These are phyloP conservation scores for Teratosphaeria zuluensis DNA, from an alignment of 2,329 filamentous ascomycete species.

Conservation along the genomic window DNA sequence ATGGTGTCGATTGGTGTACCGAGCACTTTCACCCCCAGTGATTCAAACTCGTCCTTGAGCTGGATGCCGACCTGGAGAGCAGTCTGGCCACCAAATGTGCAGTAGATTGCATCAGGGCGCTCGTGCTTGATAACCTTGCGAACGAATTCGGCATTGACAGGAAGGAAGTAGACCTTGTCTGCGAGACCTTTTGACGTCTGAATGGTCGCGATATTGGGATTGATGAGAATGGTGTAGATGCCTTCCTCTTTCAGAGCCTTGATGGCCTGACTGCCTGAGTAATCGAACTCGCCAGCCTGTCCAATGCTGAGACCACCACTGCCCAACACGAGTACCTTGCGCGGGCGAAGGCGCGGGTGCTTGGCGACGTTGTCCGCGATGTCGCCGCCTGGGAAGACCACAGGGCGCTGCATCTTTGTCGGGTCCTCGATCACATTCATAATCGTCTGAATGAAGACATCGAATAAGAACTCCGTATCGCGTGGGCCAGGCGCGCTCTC, in stretches of 20 bases:
- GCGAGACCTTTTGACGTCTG: constrained; percentile 96
- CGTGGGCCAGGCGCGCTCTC: constrained; percentile 92
- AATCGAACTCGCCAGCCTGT: constrained; percentile 97
- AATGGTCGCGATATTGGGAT: constrained; percentile 97
- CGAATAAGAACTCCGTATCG: constrained; percentile 93
- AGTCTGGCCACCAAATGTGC: constrained; percentile 95
- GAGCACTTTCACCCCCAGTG: constrained; percentile 82
- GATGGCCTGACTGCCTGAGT: constrained; percentile 96
- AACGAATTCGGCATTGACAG: constrained; percentile 93
- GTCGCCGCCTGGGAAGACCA: constrained; percentile 79
- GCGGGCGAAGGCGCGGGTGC: constrained; percentile 71
- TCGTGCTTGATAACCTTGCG: constrained; percentile 95
- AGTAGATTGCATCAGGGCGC: constrained; percentile 90
- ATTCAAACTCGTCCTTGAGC: constrained; percentile 93
- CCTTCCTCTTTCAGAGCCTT: constrained; percentile 97
- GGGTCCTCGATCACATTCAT: constrained; percentile 58
- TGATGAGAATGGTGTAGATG: constrained; percentile 96
- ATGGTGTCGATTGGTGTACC: constrained; percentile 97
- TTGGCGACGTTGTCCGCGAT: constrained; percentile 61
- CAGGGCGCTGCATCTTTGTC: constrained; percentile 59
- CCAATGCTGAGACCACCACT: constrained; percentile 94
- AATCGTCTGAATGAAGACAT: constrained; percentile 88
- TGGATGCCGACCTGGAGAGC: constrained; percentile 94
- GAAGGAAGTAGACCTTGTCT: constrained; percentile 97
- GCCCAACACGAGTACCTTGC: constrained; percentile 90